phyloP scores from a whole-genome alignment of 371 early-diverging fungal species.

The Apophysomyces elegans region DNA sequence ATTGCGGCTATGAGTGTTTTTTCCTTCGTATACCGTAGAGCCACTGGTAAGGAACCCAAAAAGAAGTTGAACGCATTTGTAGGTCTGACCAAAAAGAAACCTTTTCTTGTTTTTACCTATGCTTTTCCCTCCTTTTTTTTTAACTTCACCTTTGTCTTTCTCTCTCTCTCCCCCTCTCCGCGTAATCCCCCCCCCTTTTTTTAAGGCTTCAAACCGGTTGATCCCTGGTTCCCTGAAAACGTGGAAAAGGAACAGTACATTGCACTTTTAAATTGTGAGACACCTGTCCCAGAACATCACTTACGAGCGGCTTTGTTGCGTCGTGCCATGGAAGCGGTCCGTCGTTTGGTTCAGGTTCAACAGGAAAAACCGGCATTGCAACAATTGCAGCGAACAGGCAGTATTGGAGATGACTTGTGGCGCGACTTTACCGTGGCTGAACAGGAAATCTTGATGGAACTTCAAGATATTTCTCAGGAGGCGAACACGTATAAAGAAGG shows the following conservation, averaged over 20 bases:
- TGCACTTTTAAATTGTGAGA: conserved; percentile 65
- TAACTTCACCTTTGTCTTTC: no score
- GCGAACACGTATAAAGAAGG: conserved; percentile 81
- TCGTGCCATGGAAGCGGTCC: conserved; percentile 86
- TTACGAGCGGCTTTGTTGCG: conserved; percentile 81
- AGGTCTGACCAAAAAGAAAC: background rate
- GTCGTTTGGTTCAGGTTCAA: conserved; percentile 74
- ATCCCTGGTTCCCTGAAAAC: conserved; percentile 78
- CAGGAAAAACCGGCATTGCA: conserved; percentile 86
- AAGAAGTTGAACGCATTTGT: no score
- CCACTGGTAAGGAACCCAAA: conserved; percentile 36
- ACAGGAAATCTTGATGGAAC: conserved; percentile 81
- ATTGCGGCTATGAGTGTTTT: conserved; percentile 67
- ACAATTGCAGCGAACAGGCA: conserved; percentile 80
- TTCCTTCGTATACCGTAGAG: conserved; percentile 57
- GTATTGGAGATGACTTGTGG: conserved; percentile 90
- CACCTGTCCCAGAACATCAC: conserved; percentile 63
- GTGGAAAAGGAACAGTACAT: conserved; percentile 73
- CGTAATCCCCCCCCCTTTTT: background rate
- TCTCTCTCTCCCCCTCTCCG: background rate
- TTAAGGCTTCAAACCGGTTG: conserved; percentile 34
- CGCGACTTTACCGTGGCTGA: conserved; percentile 82
- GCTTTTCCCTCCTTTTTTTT: no score
- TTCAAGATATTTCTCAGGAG: conserved; percentile 81
- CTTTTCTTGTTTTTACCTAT: no score